A percentile compares a stretch with the other conserved stretches of the same genome.
phyloP scores from a whole-genome alignment of 2,329 filamentous ascomycete genomes.

The Fusarium azukiicola region DNA sequence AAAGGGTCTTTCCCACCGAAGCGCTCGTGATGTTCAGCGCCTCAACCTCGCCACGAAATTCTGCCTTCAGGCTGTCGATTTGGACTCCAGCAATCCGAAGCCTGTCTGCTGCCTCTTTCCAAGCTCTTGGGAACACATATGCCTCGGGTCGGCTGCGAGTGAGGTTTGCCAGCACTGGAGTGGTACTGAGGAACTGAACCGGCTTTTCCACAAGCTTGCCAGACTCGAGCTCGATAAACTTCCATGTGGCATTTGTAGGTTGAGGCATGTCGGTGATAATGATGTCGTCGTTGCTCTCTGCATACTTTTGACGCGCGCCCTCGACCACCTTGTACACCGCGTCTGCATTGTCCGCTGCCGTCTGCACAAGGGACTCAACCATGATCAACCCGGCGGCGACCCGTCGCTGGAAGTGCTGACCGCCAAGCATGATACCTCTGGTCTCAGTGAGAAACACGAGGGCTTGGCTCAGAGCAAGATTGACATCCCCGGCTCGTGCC shows the following conservation, averaged over 20 bases:
- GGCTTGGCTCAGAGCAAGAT: constrained; percentile 51
- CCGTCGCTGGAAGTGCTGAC: constrained; percentile 59
- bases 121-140: constrained; percentile 54
- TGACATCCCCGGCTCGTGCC: constrained; percentile 52
- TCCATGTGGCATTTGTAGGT: constrained; percentile 51
- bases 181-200: constrained; percentile 51
- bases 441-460: constrained; percentile 55
- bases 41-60: constrained; percentile 51
- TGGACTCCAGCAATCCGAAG: constrained; percentile 50
- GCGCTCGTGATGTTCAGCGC: constrained; percentile 48
- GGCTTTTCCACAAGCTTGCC: constrained; percentile 50
- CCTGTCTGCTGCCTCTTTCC: constrained; percentile 49
- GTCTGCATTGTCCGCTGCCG: constrained; percentile 48
- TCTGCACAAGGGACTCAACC: constrained; percentile 52
- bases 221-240: constrained; percentile 51
- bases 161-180: constrained; percentile 51
- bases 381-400: constrained; percentile 54
- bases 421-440: constrained; percentile 55
- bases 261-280: constrained; percentile 49
- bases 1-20: constrained; percentile 34
- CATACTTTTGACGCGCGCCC: constrained; percentile 48
- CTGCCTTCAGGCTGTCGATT: constrained; percentile 46
- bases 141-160: constrained; percentile 53
- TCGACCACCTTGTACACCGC: constrained; percentile 48
- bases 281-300: constrained; percentile 51